Evolutionary conservation across 1,284 basidiomycete genomes (phyloP).

Genomic region (Trichosporon sp.): DNA sequence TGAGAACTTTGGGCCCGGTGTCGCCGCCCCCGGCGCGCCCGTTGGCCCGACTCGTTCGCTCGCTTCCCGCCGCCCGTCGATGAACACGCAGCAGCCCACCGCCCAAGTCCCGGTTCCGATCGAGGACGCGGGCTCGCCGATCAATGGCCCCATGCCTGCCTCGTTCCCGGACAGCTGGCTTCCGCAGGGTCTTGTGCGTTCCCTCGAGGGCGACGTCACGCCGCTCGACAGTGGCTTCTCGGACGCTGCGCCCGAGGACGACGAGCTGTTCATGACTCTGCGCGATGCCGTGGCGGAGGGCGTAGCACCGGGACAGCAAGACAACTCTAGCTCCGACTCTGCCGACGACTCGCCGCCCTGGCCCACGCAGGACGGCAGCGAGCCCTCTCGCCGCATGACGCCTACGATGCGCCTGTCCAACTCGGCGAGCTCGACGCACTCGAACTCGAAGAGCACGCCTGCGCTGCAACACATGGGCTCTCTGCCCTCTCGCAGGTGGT

Average conservation of each 20-base stretch:
- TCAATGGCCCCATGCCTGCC: conserved; percentile 39
- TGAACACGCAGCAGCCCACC: not conserved
- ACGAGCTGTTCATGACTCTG: conserved; percentile 11
- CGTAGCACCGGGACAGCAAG: not conserved
- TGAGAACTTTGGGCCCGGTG: conserved; percentile 47
- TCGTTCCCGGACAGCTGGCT: conserved; percentile 47
- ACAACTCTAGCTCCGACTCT: conserved; percentile 23
- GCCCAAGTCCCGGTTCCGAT: not conserved
- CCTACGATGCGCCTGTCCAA: not conserved
- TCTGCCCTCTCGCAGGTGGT: conserved; percentile 36
- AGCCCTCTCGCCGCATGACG: not conserved
- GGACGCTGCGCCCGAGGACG: conserved; percentile 20
- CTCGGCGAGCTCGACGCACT: conserved; percentile 1
- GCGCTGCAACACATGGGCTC: conserved; percentile 14
- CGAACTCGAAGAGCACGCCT: conserved; percentile 5
- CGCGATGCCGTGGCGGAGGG: conserved; percentile 5
- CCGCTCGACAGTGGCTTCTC: conserved; percentile 29
- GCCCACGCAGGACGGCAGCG: not conserved
- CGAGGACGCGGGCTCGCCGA: conserved; percentile 43
- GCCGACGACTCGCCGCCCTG: conserved; percentile 17
- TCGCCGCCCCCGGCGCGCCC: conserved; percentile 24
- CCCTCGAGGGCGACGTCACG: conserved; percentile 44
- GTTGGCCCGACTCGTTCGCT: conserved; percentile 10
- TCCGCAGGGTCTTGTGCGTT: conserved; percentile 47
- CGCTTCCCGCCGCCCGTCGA: conserved; percentile 7